These are phyloP conservation scores for Ogataea pilisensis DNA, from an alignment of 805 yeast species.

Conservation along the genomic window DNA sequence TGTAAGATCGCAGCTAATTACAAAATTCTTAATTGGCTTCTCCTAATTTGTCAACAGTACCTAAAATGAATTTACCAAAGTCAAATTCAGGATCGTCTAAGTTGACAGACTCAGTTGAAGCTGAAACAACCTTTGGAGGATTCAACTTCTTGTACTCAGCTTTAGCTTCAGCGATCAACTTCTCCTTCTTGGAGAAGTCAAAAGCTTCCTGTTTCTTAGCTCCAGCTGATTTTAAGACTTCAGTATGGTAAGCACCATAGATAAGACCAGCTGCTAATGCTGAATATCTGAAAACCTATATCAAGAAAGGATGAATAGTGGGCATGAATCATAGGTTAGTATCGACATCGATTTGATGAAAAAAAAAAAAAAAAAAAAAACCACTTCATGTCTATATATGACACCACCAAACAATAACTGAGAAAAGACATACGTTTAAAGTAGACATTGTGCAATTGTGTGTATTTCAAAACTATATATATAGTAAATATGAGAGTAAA, in stretches of 20 bases:
- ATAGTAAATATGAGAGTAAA: background rate
- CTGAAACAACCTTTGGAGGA: slow-evolving; percentile 41
- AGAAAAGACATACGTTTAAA: slow-evolving; percentile 38
- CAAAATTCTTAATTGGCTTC: slow-evolving; percentile 1
- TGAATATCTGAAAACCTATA: slow-evolving; percentile 85
- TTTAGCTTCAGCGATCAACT: slow-evolving; percentile 84
- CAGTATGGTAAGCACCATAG: slow-evolving; percentile 86
- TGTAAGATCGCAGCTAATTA: background rate
- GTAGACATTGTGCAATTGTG: slow-evolving; percentile 38
- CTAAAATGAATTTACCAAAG: slow-evolving; percentile 64
- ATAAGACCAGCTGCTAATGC: slow-evolving; percentile 83
- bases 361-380: no score
- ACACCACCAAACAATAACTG: slow-evolving; percentile 3
- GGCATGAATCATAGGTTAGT: slow-evolving; percentile 4
- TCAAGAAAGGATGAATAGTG: background rate
- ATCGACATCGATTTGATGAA: no score
- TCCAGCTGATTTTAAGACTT: slow-evolving; percentile 58
- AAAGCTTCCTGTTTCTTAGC: slow-evolving; percentile 51
- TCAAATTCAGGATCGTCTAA: slow-evolving; percentile 91
- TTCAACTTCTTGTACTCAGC: slow-evolving; percentile 73
- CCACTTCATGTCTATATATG: background rate
- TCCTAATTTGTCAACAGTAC: slow-evolving; percentile 54
- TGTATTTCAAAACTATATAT: slow-evolving; percentile 1
- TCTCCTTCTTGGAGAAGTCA: slow-evolving; percentile 60
- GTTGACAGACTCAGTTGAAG: slow-evolving; percentile 49